Evolutionary conservation across 2,329 filamentous ascomycete species (phyloP).

Genomic region (Pseudogymnoascus sp.): DNA sequence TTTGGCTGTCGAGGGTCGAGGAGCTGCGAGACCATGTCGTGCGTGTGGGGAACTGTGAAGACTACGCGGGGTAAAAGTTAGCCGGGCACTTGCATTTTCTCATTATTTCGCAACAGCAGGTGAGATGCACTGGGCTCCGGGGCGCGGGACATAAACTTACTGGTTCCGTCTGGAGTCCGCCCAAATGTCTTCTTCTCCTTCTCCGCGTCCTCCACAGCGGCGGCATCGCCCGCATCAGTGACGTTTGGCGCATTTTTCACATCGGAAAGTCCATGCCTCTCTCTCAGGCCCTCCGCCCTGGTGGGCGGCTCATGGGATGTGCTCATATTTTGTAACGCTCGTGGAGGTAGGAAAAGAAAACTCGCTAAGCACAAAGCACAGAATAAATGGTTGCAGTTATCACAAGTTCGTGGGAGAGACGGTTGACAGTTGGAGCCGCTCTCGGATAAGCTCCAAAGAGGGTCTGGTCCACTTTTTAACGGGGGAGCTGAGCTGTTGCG

Average conservation of each 20-base stretch:
- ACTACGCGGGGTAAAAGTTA: conserved; percentile 44
- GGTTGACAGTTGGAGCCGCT: conserved; percentile 5
- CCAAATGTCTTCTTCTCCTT: conserved; percentile 75
- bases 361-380: conserved; percentile 4
- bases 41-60: conserved; percentile 89
- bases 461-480: conserved; percentile 5
- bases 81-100: conserved; percentile 10
- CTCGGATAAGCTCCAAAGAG: conserved; percentile 3
- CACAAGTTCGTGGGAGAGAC: neutral
- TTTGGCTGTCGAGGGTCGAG: conserved; percentile 92
- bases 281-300: conserved; percentile 6
- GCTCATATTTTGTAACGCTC: neutral
- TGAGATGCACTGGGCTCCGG: neutral
- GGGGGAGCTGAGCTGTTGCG: neutral
- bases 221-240: neutral
- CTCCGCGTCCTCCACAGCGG: conserved; percentile 27
- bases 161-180: conserved; percentile 79
- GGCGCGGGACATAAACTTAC: conserved; percentile 46
- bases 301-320: conserved; percentile 6
- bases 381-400: conserved; percentile 5
- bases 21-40: conserved; percentile 98
- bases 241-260: neutral
- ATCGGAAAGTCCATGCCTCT: neutral
- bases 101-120: neutral
- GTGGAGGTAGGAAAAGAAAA: neutral